Evolutionary conservation across 805 yeast species (phyloP).

Genomic region (Priceomyces haplophilus): DNA sequence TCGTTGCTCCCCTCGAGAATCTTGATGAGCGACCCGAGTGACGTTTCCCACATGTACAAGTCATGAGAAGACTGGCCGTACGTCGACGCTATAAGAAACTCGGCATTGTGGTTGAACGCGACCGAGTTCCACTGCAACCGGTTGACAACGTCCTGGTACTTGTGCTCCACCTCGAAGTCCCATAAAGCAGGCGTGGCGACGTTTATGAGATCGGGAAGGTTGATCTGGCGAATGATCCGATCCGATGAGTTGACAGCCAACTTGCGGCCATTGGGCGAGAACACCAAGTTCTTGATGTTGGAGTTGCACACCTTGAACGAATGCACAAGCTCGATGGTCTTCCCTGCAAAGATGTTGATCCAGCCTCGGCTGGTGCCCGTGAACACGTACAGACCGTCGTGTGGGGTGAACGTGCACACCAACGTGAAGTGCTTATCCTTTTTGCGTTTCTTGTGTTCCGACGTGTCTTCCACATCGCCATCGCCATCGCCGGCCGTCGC

Average conservation of each 20-base stretch:
- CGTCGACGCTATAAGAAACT: conserved; percentile 85
- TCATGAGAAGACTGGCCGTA: conserved; percentile 82
- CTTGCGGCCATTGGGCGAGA: conserved; percentile 57
- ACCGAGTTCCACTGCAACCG: conserved; percentile 85
- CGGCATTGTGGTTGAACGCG: conserved; percentile 68
- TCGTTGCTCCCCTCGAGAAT: conserved; percentile 89
- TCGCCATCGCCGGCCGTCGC: too few relatives aligned
- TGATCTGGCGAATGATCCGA: conserved; percentile 64
- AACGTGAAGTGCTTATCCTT: conserved; percentile 45
- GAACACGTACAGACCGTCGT: conserved; percentile 52
- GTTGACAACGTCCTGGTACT: conserved; percentile 88
- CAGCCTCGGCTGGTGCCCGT: conserved; percentile 83
- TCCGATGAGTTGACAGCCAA: conserved; percentile 77
- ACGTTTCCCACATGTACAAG: conserved; percentile 89
- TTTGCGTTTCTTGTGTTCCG: conserved; percentile 13
- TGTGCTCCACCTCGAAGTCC: conserved; percentile 69
- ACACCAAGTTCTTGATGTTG: conserved; percentile 64
- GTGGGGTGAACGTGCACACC: conserved; percentile 48
- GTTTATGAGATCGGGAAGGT: conserved; percentile 43
- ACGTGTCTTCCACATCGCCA: conserved; percentile 10
- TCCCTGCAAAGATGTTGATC: conserved; percentile 48
- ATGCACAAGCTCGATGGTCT: conserved; percentile 36
- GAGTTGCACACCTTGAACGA: conserved; percentile 60
- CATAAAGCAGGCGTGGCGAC: conserved; percentile 28
- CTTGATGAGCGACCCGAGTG: conserved; percentile 81